Evolutionary conservation across 257 asterid genomes (phyloP), one percentile per base, ranked within the genome.

Genomic region (Eustoma russellianum): DNA sequence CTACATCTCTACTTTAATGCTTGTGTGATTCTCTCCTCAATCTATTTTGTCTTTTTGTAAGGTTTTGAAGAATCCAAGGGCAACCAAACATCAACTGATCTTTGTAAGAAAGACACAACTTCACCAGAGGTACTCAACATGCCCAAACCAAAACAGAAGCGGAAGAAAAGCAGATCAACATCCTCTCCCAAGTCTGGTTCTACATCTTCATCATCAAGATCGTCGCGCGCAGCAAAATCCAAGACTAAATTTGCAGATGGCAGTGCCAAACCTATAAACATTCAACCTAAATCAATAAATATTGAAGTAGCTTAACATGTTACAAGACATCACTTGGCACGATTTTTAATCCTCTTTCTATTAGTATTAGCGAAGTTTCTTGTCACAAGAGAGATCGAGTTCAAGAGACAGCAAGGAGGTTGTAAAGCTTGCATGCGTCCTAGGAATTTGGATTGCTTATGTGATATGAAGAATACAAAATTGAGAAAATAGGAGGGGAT

Each of bases 241-340:
- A 81, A 79, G 65, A 41, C 83, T 67, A 79, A 86, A 50, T 79
- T 81, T 13, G 73, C 60, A 6, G 90, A 83, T 60, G 83, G 74
- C 46, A 71, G 63, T 65, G 73, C 43, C 12, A 38, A 38, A 38
- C 9, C 43, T 38, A 7, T 38, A 38, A 38, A 38, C 1, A 38
- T 38, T 38, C 10, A 38, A 38, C 12, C 66, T 5, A 71, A 69
- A 24, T 62, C 75, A 19, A 30, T 74, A 52, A 76, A 85, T 67
- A 77, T 85, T 61, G 84, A 81, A 74, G 92, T 88, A 66, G 90
- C 90, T 17, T 83, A 64, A 74, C 14, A 24, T 8, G 43, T 11
- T 7, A 17, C 1, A 43, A 9, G 11, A 34, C 24, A 53, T 35
- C 30, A 19, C 2, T 17, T 9, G 14, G 9, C n/a, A 3, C 35